phyloP scores from a whole-genome alignment of 352 stramenopile genomes.

The Globisporangium viniferum region DNA sequence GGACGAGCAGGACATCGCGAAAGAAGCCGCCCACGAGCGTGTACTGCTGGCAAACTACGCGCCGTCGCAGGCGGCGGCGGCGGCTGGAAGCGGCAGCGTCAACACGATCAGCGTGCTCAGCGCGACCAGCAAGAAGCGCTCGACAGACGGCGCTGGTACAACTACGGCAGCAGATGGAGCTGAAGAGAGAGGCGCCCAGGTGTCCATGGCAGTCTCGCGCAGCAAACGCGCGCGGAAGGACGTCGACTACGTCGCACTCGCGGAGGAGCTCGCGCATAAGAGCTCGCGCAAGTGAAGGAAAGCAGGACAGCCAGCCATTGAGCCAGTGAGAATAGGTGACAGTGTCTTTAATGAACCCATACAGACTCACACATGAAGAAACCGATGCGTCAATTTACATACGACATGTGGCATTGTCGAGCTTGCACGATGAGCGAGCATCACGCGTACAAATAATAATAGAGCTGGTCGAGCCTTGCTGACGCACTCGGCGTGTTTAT shows the following conservation, averaged over 20 bases:
- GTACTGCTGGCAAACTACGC: conserved; percentile 51
- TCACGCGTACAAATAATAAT: no score
- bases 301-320: neutral
- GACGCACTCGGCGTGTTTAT: no score
- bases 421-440: no score
- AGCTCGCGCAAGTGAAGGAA: conserved; percentile 18
- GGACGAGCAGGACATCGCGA: conserved; percentile 42
- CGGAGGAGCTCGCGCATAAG: conserved; percentile 39
- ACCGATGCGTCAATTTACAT: no score
- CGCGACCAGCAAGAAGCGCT: conserved; percentile 35
- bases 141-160: neutral
- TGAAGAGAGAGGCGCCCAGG: neutral
- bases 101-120: conserved; percentile 12
- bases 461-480: no score
- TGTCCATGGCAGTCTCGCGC: conserved; percentile 20
- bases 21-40: conserved; percentile 49
- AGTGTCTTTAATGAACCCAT: no score
- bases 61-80: neutral
- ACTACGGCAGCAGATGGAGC: neutral
- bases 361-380: no score
- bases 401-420: no score
- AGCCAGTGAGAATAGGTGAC: no score
- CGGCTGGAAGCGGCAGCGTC: conserved; percentile 20
- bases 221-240: conserved; percentile 55
- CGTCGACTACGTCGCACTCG: conserved; percentile 69